Conservation (phyloP, 768 basidiomycete species). For the Pulveroboletus sp. region DNA sequence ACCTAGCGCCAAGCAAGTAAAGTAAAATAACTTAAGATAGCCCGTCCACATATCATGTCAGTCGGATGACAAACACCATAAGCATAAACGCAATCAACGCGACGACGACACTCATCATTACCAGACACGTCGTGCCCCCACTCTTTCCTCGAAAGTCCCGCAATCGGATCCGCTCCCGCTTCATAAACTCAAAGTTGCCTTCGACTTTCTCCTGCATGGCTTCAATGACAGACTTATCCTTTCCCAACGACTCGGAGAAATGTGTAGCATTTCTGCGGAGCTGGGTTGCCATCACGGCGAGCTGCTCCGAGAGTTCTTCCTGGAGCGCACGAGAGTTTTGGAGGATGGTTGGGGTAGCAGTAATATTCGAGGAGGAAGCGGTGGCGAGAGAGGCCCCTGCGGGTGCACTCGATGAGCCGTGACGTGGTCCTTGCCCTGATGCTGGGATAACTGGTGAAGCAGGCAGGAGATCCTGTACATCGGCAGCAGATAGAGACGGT, state of each 20-base stretch:
- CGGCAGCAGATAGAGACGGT: constrained; percentile 7
- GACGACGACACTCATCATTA: constrained; percentile 55
- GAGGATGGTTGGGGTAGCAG: constrained; percentile 37
- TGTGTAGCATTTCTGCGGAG: constrained; percentile 79
- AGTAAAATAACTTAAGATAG: background rate
- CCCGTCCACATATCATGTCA: constrained; percentile 37
- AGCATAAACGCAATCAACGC: constrained; percentile 66
- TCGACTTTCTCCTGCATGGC: constrained; percentile 69
- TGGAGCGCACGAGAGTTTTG: constrained; percentile 63
- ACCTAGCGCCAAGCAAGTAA: background rate
- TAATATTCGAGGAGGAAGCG: constrained; percentile 32
- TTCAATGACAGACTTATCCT: constrained; percentile 69
- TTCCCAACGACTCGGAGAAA: constrained; percentile 66
- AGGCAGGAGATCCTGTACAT: constrained; percentile 36
- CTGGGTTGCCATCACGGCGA: constrained; percentile 83
- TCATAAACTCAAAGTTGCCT: constrained; percentile 64
- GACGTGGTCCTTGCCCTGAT: constrained; percentile 12
- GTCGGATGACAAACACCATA: constrained; percentile 69
- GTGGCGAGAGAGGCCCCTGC: constrained; percentile 25
- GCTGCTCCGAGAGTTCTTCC: constrained; percentile 66
- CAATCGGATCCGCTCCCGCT: constrained; percentile 55
- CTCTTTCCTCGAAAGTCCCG: constrained; percentile 61
- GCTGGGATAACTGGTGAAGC: constrained; percentile 27
- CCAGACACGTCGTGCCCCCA: constrained; percentile 68
- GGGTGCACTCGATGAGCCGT: constrained; percentile 9